Evolutionary conservation across 345 rosid species (phyloP), one percentile per base, ranked within the genome.

Genomic region (Euphorbia lathyris): DNA sequence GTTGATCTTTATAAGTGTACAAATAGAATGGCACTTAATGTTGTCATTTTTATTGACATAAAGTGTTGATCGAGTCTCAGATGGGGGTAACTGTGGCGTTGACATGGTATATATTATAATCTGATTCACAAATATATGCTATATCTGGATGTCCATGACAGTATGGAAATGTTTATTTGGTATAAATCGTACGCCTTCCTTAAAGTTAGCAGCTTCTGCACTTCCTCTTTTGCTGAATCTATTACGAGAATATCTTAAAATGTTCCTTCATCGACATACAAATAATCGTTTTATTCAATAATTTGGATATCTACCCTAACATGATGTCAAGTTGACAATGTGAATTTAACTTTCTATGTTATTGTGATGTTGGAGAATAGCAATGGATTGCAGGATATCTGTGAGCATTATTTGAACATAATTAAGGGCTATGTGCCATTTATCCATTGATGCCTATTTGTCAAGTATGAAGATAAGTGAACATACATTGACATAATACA

Each of bases 1-100:
- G 27, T 51, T 73, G 50, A 12, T 19, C 42, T 75, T 32, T 65
- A 19, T 14, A 56, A 48, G 66, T 50, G 3, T 32, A 7, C 36
- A 17, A 66, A 65, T 4, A 20, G 30, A 26, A 19, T 11, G 47
- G 13, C 9, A 3, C 8, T 50, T 25, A 0, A 9, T 17, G 29
- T 66, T 17, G 30, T 45, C 32, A 4, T 32, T 26, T 0, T 20
- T 36, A 7, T 38, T 38, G 48, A 22, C 0, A 20, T 22, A 22
- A 9, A 20, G 22, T 62, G 19, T 38, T 3, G 50, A 16, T 38
- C 20, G 67, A 64, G 22, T 0, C 55, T 45, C 25, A 16, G 55
- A 45, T 26, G 53, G 66, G 19, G 7, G 9, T 1, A 23, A 12
- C 17, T 42, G 52, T 13, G 14, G 12, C 23, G 20, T 26, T 14